Percentiles rank a stretch among this genome's conserved stretches.
These are phyloP conservation scores for Wallacemonas sp. DNA, from an alignment of 208 protist genomes.

Conservation along the genomic window DNA sequence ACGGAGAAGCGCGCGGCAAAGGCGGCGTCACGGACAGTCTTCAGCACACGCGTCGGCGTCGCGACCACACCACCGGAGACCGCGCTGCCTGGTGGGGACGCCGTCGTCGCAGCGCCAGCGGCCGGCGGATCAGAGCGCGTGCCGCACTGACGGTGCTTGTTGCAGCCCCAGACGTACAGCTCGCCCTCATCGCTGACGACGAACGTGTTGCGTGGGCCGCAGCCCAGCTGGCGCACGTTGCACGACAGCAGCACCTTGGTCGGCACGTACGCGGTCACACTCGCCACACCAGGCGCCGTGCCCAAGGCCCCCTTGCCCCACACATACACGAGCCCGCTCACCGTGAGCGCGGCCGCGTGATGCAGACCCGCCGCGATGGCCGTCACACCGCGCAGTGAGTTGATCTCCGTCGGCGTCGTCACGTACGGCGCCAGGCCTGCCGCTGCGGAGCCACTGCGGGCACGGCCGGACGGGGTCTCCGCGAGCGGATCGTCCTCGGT, in stretches of 20 bases:
- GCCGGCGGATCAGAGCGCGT: not conserved
- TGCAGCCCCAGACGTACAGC: conserved; percentile 80
- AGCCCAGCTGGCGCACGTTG: conserved; percentile 56
- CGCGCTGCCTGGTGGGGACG: not conserved
- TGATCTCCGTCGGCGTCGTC: conserved; percentile 28
- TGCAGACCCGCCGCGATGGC: conserved; percentile 54
- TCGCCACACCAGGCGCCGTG: conserved; percentile 14
- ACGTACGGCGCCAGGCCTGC: conserved; percentile 7
- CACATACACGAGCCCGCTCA: conserved; percentile 49
- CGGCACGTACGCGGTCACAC: conserved; percentile 27
- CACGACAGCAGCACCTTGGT: conserved; percentile 52
- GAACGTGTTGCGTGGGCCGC: conserved; percentile 66
- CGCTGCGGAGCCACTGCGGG: not conserved
- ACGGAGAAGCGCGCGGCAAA: conserved; percentile 47
- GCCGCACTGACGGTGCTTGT: conserved; percentile 57
- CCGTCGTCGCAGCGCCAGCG: not conserved
- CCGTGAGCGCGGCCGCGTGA: conserved; percentile 71
- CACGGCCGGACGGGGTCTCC: no score
- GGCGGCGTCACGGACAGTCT: conserved; percentile 61
- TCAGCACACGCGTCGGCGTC: conserved; percentile 42
- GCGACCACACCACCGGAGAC: not conserved
- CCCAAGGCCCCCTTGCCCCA: conserved; percentile 66
- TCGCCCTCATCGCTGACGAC: conserved; percentile 61
- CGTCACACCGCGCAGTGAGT: conserved; percentile 35
- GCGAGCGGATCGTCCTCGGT: not conserved